A percentile compares a stretch with the other conserved stretches of the same genome.
phyloP scores from a whole-genome alignment of 768 basidiomycete genomes.

The Pleurotus tuber-regium region DNA sequence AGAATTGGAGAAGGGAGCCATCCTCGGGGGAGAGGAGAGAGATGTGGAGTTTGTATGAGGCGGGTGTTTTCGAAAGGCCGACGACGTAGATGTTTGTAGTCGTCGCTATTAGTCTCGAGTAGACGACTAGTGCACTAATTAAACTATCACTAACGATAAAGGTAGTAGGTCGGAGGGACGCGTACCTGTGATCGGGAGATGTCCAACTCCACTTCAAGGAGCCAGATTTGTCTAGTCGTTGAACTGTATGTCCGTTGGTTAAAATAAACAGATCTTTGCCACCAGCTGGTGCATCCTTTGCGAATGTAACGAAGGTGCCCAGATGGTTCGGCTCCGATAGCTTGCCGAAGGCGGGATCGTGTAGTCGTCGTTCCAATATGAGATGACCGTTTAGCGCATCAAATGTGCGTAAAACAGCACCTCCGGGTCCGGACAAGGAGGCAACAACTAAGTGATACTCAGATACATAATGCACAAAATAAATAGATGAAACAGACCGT shows the following conservation, averaged over 20 bases:
- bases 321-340: slow-evolving; percentile 51
- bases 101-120: slow-evolving; percentile 59
- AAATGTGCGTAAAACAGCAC: slow-evolving; percentile 66
- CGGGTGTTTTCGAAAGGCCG: slow-evolving; percentile 47
- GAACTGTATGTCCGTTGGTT: slow-evolving; percentile 60
- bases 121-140: slow-evolving; percentile 59
- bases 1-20: slow-evolving; percentile 48
- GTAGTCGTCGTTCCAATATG: slow-evolving; percentile 62
- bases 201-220: slow-evolving; percentile 68
- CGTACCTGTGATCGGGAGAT: slow-evolving; percentile 66
- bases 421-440: slow-evolving; percentile 74
- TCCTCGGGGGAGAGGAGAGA: slow-evolving; percentile 54
- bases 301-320: slow-evolving; percentile 50
- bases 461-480: slow-evolving; percentile 6
- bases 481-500: slow-evolving; percentile 43
- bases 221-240: slow-evolving; percentile 51
- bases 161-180: slow-evolving; percentile 8
- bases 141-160: background rate
- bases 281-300: slow-evolving; percentile 17
- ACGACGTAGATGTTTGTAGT: slow-evolving; percentile 53
- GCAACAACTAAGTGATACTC: slow-evolving; percentile 50
- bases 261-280: slow-evolving; percentile 43
- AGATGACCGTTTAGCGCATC: slow-evolving; percentile 63
- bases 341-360: slow-evolving; percentile 39
- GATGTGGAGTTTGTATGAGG: slow-evolving; percentile 65